Evolutionary conservation across 257 asterid genomes (phyloP).

Genomic region (Nyctanthes arbortristis): DNA sequence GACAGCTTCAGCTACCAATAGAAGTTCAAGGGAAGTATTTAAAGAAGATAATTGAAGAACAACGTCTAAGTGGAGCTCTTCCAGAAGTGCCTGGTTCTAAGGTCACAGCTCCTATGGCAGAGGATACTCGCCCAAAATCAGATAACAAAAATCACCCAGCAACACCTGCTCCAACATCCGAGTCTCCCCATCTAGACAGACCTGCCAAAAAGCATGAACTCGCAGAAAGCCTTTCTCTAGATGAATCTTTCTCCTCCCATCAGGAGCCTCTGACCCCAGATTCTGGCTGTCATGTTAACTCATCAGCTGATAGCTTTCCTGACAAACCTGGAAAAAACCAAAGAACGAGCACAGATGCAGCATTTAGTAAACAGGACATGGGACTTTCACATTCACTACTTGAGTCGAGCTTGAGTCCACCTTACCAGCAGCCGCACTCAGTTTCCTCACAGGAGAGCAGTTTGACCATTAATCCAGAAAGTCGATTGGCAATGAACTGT

Average conservation of each 20-base stretch:
- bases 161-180: constrained; percentile 77
- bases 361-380: constrained; percentile 39
- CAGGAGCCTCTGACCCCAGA: constrained; percentile 90
- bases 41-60: constrained; percentile 93
- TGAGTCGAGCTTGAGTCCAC: constrained; percentile 48
- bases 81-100: constrained; percentile 58
- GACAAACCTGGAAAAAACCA: constrained; percentile 59
- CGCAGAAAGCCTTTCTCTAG: constrained; percentile 55
- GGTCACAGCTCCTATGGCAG: constrained; percentile 34
- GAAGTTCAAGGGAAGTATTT: constrained; percentile 96
- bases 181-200: constrained; percentile 53
- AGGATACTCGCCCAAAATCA: constrained; percentile 42
- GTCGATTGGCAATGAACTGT: constrained; percentile 29
- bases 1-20: constrained; percentile 84
- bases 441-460: constrained; percentile 40
- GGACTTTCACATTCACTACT: constrained; percentile 38
- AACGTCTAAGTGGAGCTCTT: constrained; percentile 72
- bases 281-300: constrained; percentile 43
- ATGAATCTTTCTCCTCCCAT: constrained; percentile 70
- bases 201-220: constrained; percentile 41
- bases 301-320: constrained; percentile 35
- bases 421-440: constrained; percentile 38
- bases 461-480: constrained; percentile 37
- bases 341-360: constrained; percentile 35
- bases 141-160: constrained; percentile 64